Evolutionary conservation across 2,329 filamentous ascomycete genomes (phyloP).

Genomic region (Tolypocladium capitatum): DNA sequence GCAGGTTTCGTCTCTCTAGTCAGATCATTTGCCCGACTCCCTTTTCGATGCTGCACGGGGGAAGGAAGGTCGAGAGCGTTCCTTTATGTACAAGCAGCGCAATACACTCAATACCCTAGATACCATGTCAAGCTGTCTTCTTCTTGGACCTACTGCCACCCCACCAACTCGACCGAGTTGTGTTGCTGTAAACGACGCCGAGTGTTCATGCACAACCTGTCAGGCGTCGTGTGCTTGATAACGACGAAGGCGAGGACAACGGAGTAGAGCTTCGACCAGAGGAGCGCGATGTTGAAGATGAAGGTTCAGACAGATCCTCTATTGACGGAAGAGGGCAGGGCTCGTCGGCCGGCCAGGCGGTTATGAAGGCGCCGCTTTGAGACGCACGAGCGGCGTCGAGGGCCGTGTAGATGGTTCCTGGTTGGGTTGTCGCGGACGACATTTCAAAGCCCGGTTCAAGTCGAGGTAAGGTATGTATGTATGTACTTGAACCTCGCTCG

Average conservation of each 20-base stretch:
- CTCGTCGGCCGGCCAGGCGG: conserved; percentile 16
- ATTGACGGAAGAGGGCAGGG: conserved; percentile 5
- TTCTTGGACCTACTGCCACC: background rate
- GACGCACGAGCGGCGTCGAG: conserved; percentile 11
- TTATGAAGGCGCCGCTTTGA: conserved; percentile 12
- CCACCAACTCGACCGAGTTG: background rate
- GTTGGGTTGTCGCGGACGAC: background rate
- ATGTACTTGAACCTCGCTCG: background rate
- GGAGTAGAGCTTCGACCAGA: background rate
- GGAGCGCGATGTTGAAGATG: background rate
- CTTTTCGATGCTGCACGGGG: background rate
- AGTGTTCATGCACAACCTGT: background rate
- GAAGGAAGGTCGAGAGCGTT: background rate
- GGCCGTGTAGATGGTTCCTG: conserved; percentile 9
- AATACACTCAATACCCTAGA: background rate
- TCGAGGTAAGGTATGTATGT: background rate
- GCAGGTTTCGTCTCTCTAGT: background rate
- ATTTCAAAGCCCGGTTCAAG: background rate
- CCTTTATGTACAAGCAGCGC: background rate
- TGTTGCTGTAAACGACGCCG: too few relatives aligned
- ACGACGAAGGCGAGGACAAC: background rate
- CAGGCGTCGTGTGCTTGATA: background rate
- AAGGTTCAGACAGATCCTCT: background rate
- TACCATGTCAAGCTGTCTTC: background rate
- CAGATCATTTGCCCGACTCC: background rate